Conservation (phyloP, 1,284 basidiomycete genomes). For the Agaricales sp. region DNA sequence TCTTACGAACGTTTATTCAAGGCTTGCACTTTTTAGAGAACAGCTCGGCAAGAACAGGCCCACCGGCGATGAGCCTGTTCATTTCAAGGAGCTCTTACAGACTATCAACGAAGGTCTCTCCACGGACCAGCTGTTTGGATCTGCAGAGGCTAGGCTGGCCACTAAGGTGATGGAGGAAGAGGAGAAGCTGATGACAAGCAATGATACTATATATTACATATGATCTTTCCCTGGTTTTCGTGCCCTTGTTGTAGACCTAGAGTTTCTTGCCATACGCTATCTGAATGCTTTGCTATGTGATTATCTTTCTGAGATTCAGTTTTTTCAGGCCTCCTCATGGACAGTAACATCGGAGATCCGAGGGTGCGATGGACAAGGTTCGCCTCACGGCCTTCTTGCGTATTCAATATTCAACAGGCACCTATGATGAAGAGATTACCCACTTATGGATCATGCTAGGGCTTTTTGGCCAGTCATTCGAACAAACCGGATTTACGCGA, state of each 20-base stretch:
- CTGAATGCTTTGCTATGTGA: background rate
- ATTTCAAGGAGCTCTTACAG: conserved; percentile 63
- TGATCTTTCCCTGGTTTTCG: conserved; percentile 18
- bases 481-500: too few species aligned
- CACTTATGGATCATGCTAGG: too few species aligned
- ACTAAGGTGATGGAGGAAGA: conserved; percentile 73
- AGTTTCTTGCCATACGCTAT: background rate
- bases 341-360: too few species aligned
- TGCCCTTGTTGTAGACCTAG: background rate
- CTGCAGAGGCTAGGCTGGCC: conserved; percentile 68
- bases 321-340: background rate
- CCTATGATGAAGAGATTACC: too few species aligned
- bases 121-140: conserved; percentile 65
- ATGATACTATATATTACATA: conserved; percentile 70
- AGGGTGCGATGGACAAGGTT: too few species aligned
- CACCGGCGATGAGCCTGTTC: conserved; percentile 69
- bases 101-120: conserved; percentile 73
- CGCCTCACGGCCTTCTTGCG: too few species aligned
- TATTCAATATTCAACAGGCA: too few species aligned
- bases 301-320: background rate
- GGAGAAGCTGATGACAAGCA: conserved; percentile 85
- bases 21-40: conserved; percentile 74
- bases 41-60: conserved; percentile 57
- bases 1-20: conserved; percentile 9
- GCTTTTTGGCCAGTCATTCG: too few species aligned